phyloP scores from a whole-genome alignment of 768 basidiomycete species.

The Porpolomopsis calyptriformis region DNA sequence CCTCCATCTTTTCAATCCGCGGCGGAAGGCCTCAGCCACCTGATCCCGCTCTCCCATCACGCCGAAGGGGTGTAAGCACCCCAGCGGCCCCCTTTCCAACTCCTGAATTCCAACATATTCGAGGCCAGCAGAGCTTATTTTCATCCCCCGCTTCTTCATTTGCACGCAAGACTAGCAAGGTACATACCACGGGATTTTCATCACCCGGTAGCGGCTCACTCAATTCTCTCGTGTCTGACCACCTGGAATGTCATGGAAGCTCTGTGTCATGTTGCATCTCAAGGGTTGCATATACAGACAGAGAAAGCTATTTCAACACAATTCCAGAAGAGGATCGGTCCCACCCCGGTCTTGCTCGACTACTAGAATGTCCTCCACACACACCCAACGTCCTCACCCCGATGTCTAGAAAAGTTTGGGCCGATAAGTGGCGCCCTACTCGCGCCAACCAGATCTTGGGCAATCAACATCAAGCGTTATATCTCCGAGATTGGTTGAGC shows the following conservation, averaged over 20 bases:
- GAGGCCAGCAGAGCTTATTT: slow-evolving; percentile 34
- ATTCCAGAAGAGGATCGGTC: slow-evolving; percentile 17
- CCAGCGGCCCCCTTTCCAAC: slow-evolving; percentile 37
- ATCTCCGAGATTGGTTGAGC: slow-evolving; percentile 68
- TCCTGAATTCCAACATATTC: slow-evolving; percentile 46
- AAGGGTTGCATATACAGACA: slow-evolving; percentile 6
- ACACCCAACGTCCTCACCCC: slow-evolving; percentile 11
- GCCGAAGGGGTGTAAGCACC: background rate
- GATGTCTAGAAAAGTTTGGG: slow-evolving; percentile 45
- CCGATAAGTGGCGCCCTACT: slow-evolving; percentile 65
- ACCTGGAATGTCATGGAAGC: background rate
- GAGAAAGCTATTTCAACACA: slow-evolving; percentile 12
- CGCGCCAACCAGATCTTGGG: slow-evolving; percentile 68
- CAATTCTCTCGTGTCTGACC: background rate
- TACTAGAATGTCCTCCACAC: slow-evolving; percentile 18
- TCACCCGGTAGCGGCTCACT: background rate
- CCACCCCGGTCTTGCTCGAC: slow-evolving; percentile 43
- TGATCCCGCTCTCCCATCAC: slow-evolving; percentile 3
- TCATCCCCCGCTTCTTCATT: background rate
- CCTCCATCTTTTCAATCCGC: background rate
- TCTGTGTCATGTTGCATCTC: background rate
- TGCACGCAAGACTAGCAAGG: background rate
- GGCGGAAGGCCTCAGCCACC: slow-evolving; percentile 11
- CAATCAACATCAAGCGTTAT: slow-evolving; percentile 58
- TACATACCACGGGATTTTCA: background rate